Evolutionary conservation across 2,329 filamentous ascomycete genomes (phyloP).

Genomic region (Sporothrix curviconia): DNA sequence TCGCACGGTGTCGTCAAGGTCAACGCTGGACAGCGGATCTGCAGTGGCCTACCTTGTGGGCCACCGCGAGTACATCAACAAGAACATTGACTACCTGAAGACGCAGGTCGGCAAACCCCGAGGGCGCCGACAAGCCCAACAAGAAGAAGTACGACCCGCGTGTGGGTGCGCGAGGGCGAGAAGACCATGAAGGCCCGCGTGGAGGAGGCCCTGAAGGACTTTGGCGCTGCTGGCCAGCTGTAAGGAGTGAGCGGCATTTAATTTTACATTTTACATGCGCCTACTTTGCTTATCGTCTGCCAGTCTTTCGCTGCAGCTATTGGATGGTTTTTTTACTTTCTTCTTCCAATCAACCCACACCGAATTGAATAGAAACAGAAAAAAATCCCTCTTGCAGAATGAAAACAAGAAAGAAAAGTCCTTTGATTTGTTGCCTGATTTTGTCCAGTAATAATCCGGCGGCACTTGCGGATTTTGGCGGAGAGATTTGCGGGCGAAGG

Average conservation of each 20-base stretch:
- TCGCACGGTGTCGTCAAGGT: conserved; percentile 96
- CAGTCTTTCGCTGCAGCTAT: not conserved
- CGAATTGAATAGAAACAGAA: conserved; percentile 3
- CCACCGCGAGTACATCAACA: conserved; percentile 89
- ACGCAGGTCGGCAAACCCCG: conserved; percentile 88
- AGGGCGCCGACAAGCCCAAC: conserved; percentile 92
- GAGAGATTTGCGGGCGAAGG: not conserved
- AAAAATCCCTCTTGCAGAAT: conserved; percentile 28
- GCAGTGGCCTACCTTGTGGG: conserved; percentile 90
- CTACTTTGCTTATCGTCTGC: not conserved
- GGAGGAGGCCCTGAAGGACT: conserved; percentile 76
- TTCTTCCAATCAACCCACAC: not conserved
- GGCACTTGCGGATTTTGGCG: not conserved
- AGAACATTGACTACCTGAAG: conserved; percentile 91
- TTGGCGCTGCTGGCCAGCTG: conserved; percentile 75
- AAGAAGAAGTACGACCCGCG: conserved; percentile 92
- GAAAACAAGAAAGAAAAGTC: too few relatives aligned
- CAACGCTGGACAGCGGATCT: conserved; percentile 97
- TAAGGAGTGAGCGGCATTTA: conserved; percentile 39
- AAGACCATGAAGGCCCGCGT: conserved; percentile 89
- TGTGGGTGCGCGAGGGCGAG: conserved; percentile 78
- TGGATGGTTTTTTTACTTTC: conserved; percentile 2
- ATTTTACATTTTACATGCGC: not conserved
- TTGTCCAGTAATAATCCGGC: not conserved
- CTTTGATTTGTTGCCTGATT: not conserved